Base-by-base conservation (phyloP, 2,329 filamentous ascomycete species). In the Corniculantispora saksenae region DNA sequence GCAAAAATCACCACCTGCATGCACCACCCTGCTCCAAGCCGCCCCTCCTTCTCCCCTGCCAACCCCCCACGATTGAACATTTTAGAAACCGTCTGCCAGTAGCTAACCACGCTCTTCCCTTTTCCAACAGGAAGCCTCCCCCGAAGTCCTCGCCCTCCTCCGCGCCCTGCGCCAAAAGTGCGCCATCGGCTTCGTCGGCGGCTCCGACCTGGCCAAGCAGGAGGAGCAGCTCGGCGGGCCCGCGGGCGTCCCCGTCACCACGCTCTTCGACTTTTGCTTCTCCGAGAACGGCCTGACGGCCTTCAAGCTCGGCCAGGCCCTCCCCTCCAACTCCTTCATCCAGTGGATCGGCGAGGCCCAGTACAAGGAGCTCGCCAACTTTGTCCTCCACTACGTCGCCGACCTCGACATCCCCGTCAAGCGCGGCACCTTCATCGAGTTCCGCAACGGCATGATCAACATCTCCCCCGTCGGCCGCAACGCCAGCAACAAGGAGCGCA, bases 191-290 rank as follows among this genome's bases (percentile, higher is more conserved):
- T 97, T 88, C 81, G 94, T 98, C 67, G 95, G 95, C 74, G 95
- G 95, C 76, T 95, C 91, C 72, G 91, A 98, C 84, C 87, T 97
- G 68, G 82, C 79, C 77, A 98, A 99, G 84, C 95, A 98, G 81
- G 93, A 98, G 80, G 95, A 98, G 80, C 94, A 98, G 82, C 87
- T 98, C 67, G 93, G 93, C 76, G 85, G 73, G 62, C 76, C 87
- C 4, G 77, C 86, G 29, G 81, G 85, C 65, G 78, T 80, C 32
- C 84, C 90, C 71, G 94, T 98, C 67, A 93, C 89, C 61, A 83
- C 87, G 67, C 89, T 98, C 73, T 99, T 99, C 83, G 95, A 99
- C 84, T 99, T 92, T 82, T 95, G 91, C 86, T 99, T 99, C 82
- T 84, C 93, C 66, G 95, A 99, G 83, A 99, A 99, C 81, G 95